Percentiles rank a stretch among this genome's conserved stretches.
Evolutionary conservation across 2,329 filamentous ascomycete genomes (phyloP).

Genomic region (Sporothrix brunneoviolacea): DNA sequence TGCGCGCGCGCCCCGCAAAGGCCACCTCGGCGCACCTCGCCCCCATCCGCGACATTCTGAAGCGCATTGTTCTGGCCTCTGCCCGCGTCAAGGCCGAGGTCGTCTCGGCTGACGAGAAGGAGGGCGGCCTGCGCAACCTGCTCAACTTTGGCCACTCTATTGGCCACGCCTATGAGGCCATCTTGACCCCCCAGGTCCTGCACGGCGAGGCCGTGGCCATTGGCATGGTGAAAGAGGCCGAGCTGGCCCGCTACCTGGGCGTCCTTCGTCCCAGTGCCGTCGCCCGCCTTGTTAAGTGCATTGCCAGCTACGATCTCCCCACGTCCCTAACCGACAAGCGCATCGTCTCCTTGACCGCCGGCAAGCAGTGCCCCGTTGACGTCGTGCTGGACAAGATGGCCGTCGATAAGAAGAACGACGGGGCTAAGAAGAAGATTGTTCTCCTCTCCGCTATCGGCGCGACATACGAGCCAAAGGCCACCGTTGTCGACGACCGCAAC

Average conservation of each 20-base stretch:
- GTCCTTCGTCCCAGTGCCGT: constrained; percentile 81
- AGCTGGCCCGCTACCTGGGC: constrained; percentile 82
- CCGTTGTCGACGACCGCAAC: constrained; percentile 76
- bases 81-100: constrained; percentile 92
- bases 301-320: constrained; percentile 86
- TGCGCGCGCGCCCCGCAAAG: constrained; percentile 48
- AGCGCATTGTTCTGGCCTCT: constrained; percentile 78
- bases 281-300: constrained; percentile 83
- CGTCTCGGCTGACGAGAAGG: constrained; percentile 88
- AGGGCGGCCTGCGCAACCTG: constrained; percentile 87
- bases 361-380: constrained; percentile 82
- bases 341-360: constrained; percentile 73
- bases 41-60: constrained; percentile 63
- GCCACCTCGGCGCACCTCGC: constrained; percentile 51
- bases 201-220: constrained; percentile 96
- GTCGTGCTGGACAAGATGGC: constrained; percentile 87
- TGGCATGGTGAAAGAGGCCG: constrained; percentile 97
- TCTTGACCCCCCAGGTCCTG: constrained; percentile 88
- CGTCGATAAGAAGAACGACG: constrained; percentile 98
- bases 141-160: constrained; percentile 98
- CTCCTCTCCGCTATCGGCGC: constrained; percentile 84
- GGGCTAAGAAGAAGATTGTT: constrained; percentile 91
- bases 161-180: constrained; percentile 91
- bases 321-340: constrained; percentile 78
- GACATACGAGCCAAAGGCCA: constrained; percentile 81